These are phyloP conservation scores for Mycena alexandri DNA, from an alignment of 768 basidiomycete genomes.

Conservation along the genomic window DNA sequence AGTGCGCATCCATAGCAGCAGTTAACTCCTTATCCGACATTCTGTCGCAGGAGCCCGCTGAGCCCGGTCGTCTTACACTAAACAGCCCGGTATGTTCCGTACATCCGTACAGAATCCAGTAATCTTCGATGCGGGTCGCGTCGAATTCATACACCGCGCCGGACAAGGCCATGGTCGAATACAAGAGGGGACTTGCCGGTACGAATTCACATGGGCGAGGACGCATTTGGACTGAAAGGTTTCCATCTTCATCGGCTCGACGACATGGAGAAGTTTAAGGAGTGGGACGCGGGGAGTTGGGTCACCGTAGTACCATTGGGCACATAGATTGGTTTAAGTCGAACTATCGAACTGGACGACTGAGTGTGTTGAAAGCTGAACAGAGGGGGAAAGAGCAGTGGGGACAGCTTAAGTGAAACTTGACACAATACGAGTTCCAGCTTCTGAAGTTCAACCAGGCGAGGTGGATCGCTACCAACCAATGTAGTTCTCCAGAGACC, in stretches of 20 bases:
- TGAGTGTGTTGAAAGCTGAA: no score
- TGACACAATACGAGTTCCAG: no score
- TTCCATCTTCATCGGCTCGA: slow-evolving; percentile 4
- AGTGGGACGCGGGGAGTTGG: slow-evolving; percentile 17
- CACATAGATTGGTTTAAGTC: no score
- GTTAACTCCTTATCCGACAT: slow-evolving; percentile 29
- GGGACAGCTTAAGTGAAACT: no score
- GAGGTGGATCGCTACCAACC: no score
- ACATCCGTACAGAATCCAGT: slow-evolving; percentile 32
- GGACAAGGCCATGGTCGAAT: slow-evolving; percentile 4
- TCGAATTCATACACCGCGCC: slow-evolving; percentile 39
- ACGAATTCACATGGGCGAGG: slow-evolving; percentile 35
- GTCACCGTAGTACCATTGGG: no score
- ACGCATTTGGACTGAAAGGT: slow-evolving; percentile 28
- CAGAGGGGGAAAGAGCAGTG: no score
- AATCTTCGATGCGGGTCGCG: slow-evolving; percentile 20
- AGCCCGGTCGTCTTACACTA: not conserved
- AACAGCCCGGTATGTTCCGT: slow-evolving; percentile 42
- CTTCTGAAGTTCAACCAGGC: no score
- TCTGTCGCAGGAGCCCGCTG: slow-evolving; percentile 29
- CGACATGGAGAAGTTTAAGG: slow-evolving; percentile 36
- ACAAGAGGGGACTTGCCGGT: slow-evolving; percentile 22
- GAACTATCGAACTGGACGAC: no score
- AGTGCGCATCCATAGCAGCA: slow-evolving; percentile 46
- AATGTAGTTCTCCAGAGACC: no score